Base-by-base conservation (phyloP, 345 rosid species). In the Euphorbia lathyris region DNA sequence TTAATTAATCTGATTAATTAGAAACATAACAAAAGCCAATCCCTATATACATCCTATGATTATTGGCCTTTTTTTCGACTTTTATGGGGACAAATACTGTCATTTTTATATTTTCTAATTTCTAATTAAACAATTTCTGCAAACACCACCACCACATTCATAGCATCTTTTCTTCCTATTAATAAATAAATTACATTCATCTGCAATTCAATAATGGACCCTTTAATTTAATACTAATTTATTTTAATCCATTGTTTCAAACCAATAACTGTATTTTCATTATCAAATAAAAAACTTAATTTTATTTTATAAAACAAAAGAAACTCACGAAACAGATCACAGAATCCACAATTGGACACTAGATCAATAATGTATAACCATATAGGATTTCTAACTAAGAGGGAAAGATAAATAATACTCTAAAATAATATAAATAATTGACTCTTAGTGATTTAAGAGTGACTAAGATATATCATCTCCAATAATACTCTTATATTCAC, bases 171-270 rank as follows among this genome's bases (percentile, higher is more conserved):
- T 13, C 1, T 5, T 30, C 59, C n/a, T n/a, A n/a, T n/a, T n/a
- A n/a, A n/a, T n/a, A n/a, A n/a, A n/a, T n/a, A n/a, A n/a, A n/a
- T n/a, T 4, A 55, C 34, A 51, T 34, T 67, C 53, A 74, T 76
- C 72, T 75, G 78, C 82, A 74, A 58, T 50, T 38, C 86, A 86
- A 86, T 86, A 84, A 84, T 84, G 53, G 77, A 78, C 69, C 77
- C 60, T 36, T 47, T 19, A 48, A 65, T 66, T 0, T 38, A 64
- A 69, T 63, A 57, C n/a, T n/a, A n/a, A n/a, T n/a, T n/a, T n/a
- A n/a, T n/a, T n/a, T n/a, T n/a, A 70, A 72, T 74, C 75, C 71
- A 75, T 80, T 72, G 66, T 66, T 72, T 57, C 78, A 66, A 67
- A 73, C 81, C 65, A 36, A 53, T 73, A 76, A 68, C 51, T 62